Base-by-base conservation (phyloP, 2,329 filamentous ascomycete species). In the Rhynchosporium agropyri region DNA sequence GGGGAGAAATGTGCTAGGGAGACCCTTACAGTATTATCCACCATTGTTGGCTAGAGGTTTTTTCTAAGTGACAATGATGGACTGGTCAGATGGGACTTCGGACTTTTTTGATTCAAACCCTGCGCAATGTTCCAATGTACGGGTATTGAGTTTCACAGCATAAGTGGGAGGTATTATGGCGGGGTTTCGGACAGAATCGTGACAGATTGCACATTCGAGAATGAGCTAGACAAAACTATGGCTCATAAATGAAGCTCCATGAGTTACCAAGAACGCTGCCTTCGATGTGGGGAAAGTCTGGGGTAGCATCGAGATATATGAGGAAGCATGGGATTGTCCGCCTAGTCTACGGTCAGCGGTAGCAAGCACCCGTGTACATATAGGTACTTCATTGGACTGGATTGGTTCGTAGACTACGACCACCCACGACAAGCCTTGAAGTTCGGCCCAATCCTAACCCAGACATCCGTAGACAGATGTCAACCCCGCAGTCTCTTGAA, bases 381-480 rank as follows among this genome's bases (percentile, higher is more conserved):
- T 20, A 20, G 20, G 20, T 20, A 20, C 20, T 20, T 20, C 20
- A 20, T 20, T n/a, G 9, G 6, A 36, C 54, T 36, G 38, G 33
- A 60, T 60, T 60, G 58, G 49, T 38, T 10, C 38, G 20, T 48
- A 29, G 13, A 54, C 5, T 36, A 36, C 33, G 33, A 36, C 33
- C 9, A 20, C 9, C 33, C 58, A 31, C 15, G 42, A 49, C 50
- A 51, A 54, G 15, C 38, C 29, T 49, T 43, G 33, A 20, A 26
- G 33, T 46, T 60, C 58, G 58, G 58, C 49, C 58, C 58, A 54
- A 54, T 54, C 29, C 40, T 57, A n/a, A 26, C 6, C 43, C 36
- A 38, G 46, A 45, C 38, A 20, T 20, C 20, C 20, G 8, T 31
- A 13, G 36, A 28, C 38, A 28, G 20, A 45, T 4, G 54, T 31